Evolutionary conservation across 495 filamentous ascomycete species (phyloP), one percentile per base, ranked within the genome.

Genomic region (Penicillium roqueforti): DNA sequence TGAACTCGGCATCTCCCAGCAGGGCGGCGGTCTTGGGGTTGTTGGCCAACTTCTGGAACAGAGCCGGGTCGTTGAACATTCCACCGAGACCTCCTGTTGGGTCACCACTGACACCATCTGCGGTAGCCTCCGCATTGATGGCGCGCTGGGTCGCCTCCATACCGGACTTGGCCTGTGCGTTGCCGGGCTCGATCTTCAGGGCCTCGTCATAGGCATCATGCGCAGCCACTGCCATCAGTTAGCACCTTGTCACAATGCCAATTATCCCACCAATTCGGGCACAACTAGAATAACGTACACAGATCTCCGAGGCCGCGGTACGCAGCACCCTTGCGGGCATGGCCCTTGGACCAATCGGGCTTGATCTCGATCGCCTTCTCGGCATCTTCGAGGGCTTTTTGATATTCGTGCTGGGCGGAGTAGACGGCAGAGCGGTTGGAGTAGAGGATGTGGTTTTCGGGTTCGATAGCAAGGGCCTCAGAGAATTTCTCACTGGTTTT

Each of bases 361-460:
- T 97, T 97, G 68, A 97, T 75, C 76, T 93, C 82, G 46, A 85
- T 92, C 0, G 89, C 89, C 79, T 96, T 96, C 63, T 86, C 85
- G 47, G 95, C 93, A 81, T 98, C 93, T 49, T 87, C 78, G 16
- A 97, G 74, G 18, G 93, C 93, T 56, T 84, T 81, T 57, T 86
- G 77, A 76, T 87, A 98, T 36, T 96, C 84, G 59, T 84, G 85
- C 67, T 92, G 88, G 8, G 95, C 96, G 20, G 91, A 85, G 66
- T 93, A 95, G n/a, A 93, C 91, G 46, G 90, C 93, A 8, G 95
- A 97, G 52, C 93, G 86, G 74, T 98, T 98, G 61, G 92, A 97
- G 79, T 93, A 97, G 47, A 98, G 85, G 54, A 98, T 89, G 72
- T 98, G 93, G 71, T 98, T 97, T 54, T 68, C 68, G 19, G 93